phyloP scores from a whole-genome alignment of 2,329 filamentous ascomycete species.

The Claviceps cyperi region DNA sequence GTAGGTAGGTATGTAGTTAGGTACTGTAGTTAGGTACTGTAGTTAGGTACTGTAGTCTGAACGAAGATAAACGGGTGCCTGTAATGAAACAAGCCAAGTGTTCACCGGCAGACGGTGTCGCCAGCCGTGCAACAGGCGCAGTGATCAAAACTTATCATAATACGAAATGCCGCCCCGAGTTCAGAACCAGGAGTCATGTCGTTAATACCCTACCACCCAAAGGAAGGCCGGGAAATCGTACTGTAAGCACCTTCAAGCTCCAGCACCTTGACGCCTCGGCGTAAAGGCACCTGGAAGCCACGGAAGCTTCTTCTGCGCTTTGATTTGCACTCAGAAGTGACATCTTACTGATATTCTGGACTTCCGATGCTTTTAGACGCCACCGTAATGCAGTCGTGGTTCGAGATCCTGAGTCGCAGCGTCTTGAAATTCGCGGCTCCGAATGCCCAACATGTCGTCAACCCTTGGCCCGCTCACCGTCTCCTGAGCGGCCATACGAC shows the following conservation, averaged over 20 bases:
- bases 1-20: no score
- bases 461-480: conserved; percentile 35
- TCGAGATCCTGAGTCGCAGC: conserved; percentile 70
- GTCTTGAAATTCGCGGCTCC: conserved; percentile 65
- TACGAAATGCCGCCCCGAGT: background rate
- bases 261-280: background rate
- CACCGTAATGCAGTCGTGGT: conserved; percentile 88
- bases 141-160: background rate
- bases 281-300: background rate
- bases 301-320: background rate
- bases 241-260: conserved; percentile 43
- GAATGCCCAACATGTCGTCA: conserved; percentile 89
- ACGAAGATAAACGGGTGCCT: no score
- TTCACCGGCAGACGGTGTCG: background rate
- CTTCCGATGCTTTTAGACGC: conserved; percentile 40
- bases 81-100: background rate
- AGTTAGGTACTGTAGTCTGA: no score
- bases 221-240: conserved; percentile 64
- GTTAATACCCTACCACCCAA: conserved; percentile 60
- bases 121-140: background rate
- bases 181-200: conserved; percentile 32
- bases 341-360: background rate
- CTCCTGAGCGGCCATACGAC: conserved; percentile 37
- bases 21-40: no score
- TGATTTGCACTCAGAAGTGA: no score